These are phyloP conservation scores for Huntiella moniliformis DNA, from an alignment of 2,329 filamentous ascomycete genomes.

Conservation along the genomic window DNA sequence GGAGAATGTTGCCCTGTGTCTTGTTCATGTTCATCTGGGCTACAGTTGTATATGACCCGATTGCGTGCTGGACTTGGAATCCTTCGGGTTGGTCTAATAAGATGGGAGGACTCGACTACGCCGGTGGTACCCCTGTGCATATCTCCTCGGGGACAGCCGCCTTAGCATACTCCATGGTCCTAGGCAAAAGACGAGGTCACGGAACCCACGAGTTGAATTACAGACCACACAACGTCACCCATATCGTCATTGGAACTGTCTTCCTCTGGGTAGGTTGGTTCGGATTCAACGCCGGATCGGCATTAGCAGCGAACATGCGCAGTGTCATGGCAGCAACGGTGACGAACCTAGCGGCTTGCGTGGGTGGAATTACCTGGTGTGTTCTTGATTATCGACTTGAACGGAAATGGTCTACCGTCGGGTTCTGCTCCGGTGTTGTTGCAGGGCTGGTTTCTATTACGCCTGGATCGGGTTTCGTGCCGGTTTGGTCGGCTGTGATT, in stretches of 20 bases:
- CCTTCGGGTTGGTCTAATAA: conserved; percentile 58
- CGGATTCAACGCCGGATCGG: conserved; percentile 80
- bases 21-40: conserved; percentile 90
- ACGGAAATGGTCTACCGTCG: conserved; percentile 81
- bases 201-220: conserved; percentile 81
- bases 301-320: conserved; percentile 61
- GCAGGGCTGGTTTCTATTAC: conserved; percentile 78
- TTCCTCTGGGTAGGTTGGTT: conserved; percentile 96
- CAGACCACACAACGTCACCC: conserved; percentile 79
- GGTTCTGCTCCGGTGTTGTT: conserved; percentile 81
- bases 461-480: conserved; percentile 70
- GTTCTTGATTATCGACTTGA: conserved; percentile 76
- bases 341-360: conserved; percentile 67
- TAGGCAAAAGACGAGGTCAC: conserved; percentile 69
- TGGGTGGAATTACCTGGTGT: conserved; percentile 79
- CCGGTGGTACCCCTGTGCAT: conserved; percentile 78
- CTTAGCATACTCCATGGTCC: conserved; percentile 77
- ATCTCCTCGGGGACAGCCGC: conserved; percentile 69
- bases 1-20: conserved; percentile 71
- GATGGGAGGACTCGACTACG: conserved; percentile 73
- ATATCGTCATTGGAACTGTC: conserved; percentile 80
- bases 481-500: conserved; percentile 65
- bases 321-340: conserved; percentile 74
- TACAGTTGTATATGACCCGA: conserved; percentile 77
- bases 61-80: conserved; percentile 95